phyloP scores from a whole-genome alignment of 208 protist species.

The Trypanosoma cruzi region DNA sequence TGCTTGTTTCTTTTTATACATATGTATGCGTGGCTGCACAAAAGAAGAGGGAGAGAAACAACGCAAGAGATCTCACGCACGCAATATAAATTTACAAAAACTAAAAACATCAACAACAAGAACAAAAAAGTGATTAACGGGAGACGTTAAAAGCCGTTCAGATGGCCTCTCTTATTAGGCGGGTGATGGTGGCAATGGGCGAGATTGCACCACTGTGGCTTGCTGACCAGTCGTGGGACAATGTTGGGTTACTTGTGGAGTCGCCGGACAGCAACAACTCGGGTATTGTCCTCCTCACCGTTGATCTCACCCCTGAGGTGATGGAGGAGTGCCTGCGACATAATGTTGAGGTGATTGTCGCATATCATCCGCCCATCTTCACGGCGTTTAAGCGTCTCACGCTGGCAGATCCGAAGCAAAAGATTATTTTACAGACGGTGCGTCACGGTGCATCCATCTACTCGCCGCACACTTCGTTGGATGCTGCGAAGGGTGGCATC shows the following conservation, averaged over 20 bases:
- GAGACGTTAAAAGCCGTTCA: neutral
- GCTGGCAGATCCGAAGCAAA: constrained; percentile 66
- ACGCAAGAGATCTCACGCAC: neutral
- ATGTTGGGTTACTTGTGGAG: constrained; percentile 94
- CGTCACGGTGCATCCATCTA: constrained; percentile 87
- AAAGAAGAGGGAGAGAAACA: too few species aligned
- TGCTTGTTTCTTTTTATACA: too few species aligned
- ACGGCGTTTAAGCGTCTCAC: constrained; percentile 80
- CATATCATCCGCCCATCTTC: constrained; percentile 94
- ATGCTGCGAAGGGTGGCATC: constrained; percentile 80
- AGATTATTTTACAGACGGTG: constrained; percentile 65
- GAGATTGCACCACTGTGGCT: constrained; percentile 84
- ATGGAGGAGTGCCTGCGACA: constrained; percentile 84
- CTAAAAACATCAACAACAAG: neutral
- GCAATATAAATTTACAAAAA: neutral
- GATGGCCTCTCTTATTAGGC: constrained; percentile 43
- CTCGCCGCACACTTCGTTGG: constrained; percentile 93
- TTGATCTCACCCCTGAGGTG: constrained; percentile 91
- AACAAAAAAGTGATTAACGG: neutral
- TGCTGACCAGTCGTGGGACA: constrained; percentile 93
- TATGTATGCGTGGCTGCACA: too few species aligned
- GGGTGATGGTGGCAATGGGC: constrained; percentile 67
- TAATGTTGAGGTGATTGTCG: constrained; percentile 77
- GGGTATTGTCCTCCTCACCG: constrained; percentile 80
- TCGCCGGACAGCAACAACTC: constrained; percentile 50